Base-by-base conservation (phyloP, 176 grass and related monocot genomes). In the Phyllostachys edulis region DNA sequence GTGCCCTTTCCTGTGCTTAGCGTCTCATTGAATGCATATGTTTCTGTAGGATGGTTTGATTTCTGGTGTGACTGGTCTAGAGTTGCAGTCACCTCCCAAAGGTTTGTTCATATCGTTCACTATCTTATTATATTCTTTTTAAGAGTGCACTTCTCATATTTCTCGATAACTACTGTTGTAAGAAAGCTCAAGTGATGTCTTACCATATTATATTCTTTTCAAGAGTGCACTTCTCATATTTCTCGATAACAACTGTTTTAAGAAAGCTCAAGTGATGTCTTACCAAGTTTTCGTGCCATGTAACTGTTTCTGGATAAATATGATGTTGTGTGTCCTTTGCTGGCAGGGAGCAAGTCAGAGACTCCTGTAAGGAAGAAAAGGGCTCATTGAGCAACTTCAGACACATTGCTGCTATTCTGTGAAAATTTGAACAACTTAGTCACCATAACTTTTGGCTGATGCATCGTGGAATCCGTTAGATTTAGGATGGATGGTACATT, bases 1-100 rank as follows among this genome's bases (percentile, higher is more conserved):
- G 9, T 6, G 23, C 24, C 55, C 26, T 83, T 67, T 67, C 1
- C 24, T 51, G 0, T 77, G 73, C 44, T 72, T 38, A 24, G 24
- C 12, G 12, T 38, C 24, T 81, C 61, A 75, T 67, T 20, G 56
- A 67, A 13, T 75, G 67, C 7, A 40, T 37, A 13, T 1, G 67
- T 75, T 54, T 73, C 57, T 87, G 70, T 24, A 87, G 85, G 63
- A 76, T 27, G 78, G 85, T 47, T 76, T 4, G 21, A 20, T 87
- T 40, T 9, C 21, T 27, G 78, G 18, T 17, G 29, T 82, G 26
- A 3, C 21, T 26, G 77, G 68, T 18, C 46, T 66, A 24, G 20
- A 62, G 12, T 69, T 34, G 0, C 26, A 55, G 9, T 8, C 65
- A 40, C 7, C 18, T 12, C 20, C 4, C 63, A 76, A 69, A 87